These are phyloP conservation scores for Lycium barbarum DNA, from an alignment of 257 asterid genomes.

Conservation along the genomic window DNA sequence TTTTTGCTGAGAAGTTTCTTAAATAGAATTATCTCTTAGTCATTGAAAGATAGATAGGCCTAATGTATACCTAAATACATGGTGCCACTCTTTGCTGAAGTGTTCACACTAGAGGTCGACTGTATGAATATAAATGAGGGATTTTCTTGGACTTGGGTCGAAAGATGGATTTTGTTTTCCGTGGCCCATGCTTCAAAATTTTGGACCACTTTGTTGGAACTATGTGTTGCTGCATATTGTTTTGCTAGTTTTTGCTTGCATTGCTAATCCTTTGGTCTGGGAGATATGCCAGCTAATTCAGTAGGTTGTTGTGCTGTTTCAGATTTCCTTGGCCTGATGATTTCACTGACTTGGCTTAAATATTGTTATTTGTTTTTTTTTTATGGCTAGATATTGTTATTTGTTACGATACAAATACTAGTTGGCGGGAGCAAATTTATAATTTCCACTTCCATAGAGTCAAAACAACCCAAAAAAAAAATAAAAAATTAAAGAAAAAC, in stretches of 20 bases:
- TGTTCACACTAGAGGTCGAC: conserved; percentile 21
- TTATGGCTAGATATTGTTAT: too few species aligned
- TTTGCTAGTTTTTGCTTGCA: neutral
- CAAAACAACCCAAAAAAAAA: too few species aligned
- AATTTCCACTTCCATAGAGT: too few species aligned
- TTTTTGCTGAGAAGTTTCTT: conserved; percentile 17
- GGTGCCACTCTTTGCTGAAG: neutral
- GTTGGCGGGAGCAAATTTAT: too few species aligned
- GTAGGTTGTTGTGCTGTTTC: conserved; percentile 20
- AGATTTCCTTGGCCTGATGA: neutral
- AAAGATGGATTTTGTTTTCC: conserved; percentile 3
- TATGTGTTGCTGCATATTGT: neutral
- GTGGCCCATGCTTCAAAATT: neutral
- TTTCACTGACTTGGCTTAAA: conserved; percentile 22
- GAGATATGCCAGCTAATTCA: neutral
- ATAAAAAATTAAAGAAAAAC: too few species aligned
- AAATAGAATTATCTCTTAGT: neutral
- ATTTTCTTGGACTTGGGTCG: conserved; percentile 10
- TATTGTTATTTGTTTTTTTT: neutral
- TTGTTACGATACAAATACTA: too few species aligned
- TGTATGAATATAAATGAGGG: conserved; percentile 1
- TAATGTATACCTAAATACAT: conserved; percentile 4
- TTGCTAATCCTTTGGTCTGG: conserved; percentile 5
- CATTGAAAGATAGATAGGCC: conserved; percentile 13
- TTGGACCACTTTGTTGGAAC: conserved; percentile 9